phyloP scores from a whole-genome alignment of 2,329 filamentous ascomycete genomes.

The Trichoderma citrinoviride region DNA sequence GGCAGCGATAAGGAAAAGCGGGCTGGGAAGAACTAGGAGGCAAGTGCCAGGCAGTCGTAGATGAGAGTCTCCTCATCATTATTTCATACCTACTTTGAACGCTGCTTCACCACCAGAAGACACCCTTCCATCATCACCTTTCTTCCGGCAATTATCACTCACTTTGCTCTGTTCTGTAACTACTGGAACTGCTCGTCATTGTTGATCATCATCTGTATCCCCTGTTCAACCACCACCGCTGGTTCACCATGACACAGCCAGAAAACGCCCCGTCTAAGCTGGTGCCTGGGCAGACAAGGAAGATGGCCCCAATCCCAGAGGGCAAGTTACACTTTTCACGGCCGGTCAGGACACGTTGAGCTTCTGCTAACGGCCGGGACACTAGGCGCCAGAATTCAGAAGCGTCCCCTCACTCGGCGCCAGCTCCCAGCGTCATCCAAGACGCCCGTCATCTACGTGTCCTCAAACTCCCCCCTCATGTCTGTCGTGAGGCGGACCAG shows the following conservation, averaged over 20 bases:
- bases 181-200: too few species aligned
- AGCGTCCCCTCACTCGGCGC: constrained; percentile 45
- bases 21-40: neutral
- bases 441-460: constrained; percentile 60
- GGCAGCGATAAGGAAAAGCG: constrained; percentile 12
- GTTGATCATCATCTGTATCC: too few species aligned
- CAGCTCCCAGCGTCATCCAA: constrained; percentile 45
- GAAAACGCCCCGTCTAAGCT: constrained; percentile 23
- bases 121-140: neutral
- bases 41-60: constrained; percentile 23
- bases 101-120: neutral
- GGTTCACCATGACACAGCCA: constrained; percentile 27
- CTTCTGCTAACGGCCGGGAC: constrained; percentile 9
- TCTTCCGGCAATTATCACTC: neutral
- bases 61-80: constrained; percentile 1
- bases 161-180: neutral
- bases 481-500: constrained; percentile 64
- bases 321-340: constrained; percentile 26
- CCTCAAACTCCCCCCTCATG: constrained; percentile 63
- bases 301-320: constrained; percentile 38
- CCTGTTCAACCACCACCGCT: neutral
- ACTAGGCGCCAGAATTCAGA: constrained; percentile 49
- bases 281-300: constrained; percentile 30
- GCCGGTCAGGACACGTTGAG: constrained; percentile 15
- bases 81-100: neutral